A percentile compares a stretch with the other conserved stretches of the same genome.
Evolutionary conservation across 2,329 filamentous ascomycete genomes (phyloP).

Genomic region (Colletotrichum shisoi): DNA sequence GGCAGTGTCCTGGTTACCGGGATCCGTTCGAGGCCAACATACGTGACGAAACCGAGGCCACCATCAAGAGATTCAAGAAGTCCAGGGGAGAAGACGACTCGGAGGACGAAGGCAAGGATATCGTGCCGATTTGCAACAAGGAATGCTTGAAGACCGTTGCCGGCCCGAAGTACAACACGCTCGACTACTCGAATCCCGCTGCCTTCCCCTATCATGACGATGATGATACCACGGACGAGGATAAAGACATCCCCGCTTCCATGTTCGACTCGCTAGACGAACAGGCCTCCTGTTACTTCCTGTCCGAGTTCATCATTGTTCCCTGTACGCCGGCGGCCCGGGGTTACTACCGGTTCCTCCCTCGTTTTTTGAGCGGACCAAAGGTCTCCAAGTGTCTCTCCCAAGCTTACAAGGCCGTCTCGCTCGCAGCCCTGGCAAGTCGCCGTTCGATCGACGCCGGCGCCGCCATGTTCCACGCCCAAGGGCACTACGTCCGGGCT

Average conservation of each 20-base stretch:
- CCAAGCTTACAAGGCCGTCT: constrained; percentile 38
- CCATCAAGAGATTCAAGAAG: constrained; percentile 41
- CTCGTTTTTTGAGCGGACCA: constrained; percentile 32
- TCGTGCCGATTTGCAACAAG: constrained; percentile 33
- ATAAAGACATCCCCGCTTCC: constrained; percentile 30
- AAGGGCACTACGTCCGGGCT: constrained; percentile 38
- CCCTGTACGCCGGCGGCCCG: constrained; percentile 22
- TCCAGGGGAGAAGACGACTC: constrained; percentile 37
- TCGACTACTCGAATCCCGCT: constrained; percentile 31
- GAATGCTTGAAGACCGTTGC: constrained; percentile 31
- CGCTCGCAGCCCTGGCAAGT: constrained; percentile 35
- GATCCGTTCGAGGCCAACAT: constrained; percentile 43
- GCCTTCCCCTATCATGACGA: constrained; percentile 29
- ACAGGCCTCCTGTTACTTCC: constrained; percentile 39
- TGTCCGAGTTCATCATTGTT: constrained; percentile 39
- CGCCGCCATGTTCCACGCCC: constrained; percentile 30
- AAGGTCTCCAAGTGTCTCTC: constrained; percentile 38
- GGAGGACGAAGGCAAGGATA: constrained; percentile 23
- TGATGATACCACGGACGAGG: constrained; percentile 28
- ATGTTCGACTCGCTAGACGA: constrained; percentile 36
- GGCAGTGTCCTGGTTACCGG: constrained; percentile 43
- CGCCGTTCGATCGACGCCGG: constrained; percentile 22
- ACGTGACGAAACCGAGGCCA: constrained; percentile 43
- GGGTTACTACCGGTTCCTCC: constrained; percentile 39
- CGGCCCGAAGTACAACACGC: constrained; percentile 33